Percentiles rank a stretch among this genome's conserved stretches.
Evolutionary conservation across 192 early-diverging fungal species (phyloP).

Genomic region (Podila verticillata): DNA sequence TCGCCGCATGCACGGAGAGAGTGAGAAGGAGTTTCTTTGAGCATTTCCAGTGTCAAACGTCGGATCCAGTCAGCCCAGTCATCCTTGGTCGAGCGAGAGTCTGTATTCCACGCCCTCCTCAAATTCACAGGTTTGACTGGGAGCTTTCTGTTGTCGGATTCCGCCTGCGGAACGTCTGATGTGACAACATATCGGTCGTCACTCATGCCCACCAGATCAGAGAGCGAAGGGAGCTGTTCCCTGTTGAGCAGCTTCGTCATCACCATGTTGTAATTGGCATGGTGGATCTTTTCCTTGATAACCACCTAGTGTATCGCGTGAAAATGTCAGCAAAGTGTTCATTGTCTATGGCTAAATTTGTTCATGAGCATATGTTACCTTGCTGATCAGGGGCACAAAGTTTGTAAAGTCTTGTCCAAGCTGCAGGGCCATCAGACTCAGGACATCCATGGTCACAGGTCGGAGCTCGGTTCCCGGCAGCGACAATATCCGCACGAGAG

Average conservation of each 20-base stretch:
- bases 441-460: slow-evolving; percentile 77
- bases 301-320: slow-evolving; percentile 42
- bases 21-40: slow-evolving; percentile 95
- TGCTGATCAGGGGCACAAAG: slow-evolving; percentile 87
- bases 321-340: background rate
- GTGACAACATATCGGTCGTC: slow-evolving; percentile 45
- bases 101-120: slow-evolving; percentile 87
- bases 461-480: slow-evolving; percentile 62
- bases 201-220: slow-evolving; percentile 29
- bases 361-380: slow-evolving; percentile 50
- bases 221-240: slow-evolving; percentile 71
- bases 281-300: slow-evolving; percentile 67
- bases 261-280: slow-evolving; percentile 78
- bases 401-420: slow-evolving; percentile 84
- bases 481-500: slow-evolving; percentile 77
- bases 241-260: slow-evolving; percentile 76
- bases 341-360: background rate
- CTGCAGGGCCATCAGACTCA: slow-evolving; percentile 84
- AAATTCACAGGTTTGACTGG: slow-evolving; percentile 87
- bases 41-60: slow-evolving; percentile 85
- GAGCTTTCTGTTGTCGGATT: slow-evolving; percentile 70
- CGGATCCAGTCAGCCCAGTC: slow-evolving; percentile 98
- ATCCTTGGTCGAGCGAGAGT: slow-evolving; percentile 86
- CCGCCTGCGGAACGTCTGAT: slow-evolving; percentile 69
- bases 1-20: slow-evolving; percentile 90